These are phyloP conservation scores for Fragaria nilgerrensis DNA, from an alignment of 306 rosid species.

Conservation along the genomic window DNA sequence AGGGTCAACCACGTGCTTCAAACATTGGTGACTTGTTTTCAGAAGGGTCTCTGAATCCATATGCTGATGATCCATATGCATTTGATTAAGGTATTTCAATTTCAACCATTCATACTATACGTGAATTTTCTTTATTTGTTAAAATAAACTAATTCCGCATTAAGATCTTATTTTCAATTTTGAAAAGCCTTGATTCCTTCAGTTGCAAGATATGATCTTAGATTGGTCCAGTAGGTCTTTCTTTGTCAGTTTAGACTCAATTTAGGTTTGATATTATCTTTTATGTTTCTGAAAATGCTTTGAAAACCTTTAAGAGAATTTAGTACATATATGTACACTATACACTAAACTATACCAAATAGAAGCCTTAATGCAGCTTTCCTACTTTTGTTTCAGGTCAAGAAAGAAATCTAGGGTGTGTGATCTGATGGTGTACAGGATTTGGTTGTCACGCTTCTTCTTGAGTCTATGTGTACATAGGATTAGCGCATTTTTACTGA, in stretches of 20 bases:
- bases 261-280: not conserved
- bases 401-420: not conserved
- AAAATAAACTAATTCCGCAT: not conserved
- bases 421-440: not conserved
- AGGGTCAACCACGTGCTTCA: slow-evolving; percentile 56
- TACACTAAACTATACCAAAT: not conserved
- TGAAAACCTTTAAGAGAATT: not conserved
- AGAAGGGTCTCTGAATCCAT: slow-evolving; percentile 98
- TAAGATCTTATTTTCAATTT: not conserved
- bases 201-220: not conserved
- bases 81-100: slow-evolving; percentile 72
- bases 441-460: not conserved
- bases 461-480: not conserved
- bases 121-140: slow-evolving; percentile 1
- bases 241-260: not conserved
- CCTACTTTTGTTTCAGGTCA: slow-evolving; percentile 15
- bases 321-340: not conserved
- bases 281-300: not conserved
- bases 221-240: not conserved
- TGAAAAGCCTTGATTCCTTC: not conserved
- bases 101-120: slow-evolving; percentile 16
- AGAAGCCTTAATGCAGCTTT: not conserved
- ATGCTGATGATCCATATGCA: slow-evolving; percentile 95
- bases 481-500: not conserved
- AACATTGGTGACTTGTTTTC: slow-evolving; percentile 87